Conservation (phyloP, 2,329 filamentous ascomycete species). For the Pseudogymnoascus sp. region DNA sequence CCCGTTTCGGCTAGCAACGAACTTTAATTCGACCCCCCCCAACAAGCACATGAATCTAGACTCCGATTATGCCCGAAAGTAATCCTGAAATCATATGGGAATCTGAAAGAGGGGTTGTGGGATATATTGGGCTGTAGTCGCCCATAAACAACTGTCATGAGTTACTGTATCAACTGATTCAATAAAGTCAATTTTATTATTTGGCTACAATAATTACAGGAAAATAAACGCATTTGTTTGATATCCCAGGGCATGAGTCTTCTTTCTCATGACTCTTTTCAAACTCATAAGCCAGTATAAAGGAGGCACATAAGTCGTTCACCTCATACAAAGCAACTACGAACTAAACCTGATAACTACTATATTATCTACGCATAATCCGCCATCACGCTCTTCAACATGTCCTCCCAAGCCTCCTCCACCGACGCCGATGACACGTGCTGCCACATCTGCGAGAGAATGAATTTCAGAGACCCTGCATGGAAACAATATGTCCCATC, state of each 20-base stretch:
- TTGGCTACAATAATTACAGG: neutral
- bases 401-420: neutral
- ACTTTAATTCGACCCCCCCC: conserved; percentile 4
- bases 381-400: neutral
- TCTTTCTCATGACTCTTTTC: neutral
- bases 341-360: neutral
- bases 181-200: neutral
- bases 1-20: neutral
- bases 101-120: conserved; percentile 5
- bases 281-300: neutral
- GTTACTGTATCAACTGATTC: neutral
- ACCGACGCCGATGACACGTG: neutral
- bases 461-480: neutral
- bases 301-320: neutral
- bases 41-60: conserved; percentile 6
- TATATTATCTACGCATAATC: neutral
- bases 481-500: conserved; percentile 4
- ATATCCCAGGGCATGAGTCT: neutral
- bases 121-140: conserved; percentile 6
- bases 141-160: neutral
- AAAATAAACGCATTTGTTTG: neutral
- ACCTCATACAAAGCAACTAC: neutral
- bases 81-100: neutral
- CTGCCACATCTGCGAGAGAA: conserved; percentile 7
- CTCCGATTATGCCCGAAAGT: conserved; percentile 8